Evolutionary conservation across 345 rosid species (phyloP).

Genomic region (Rhizophora apiculata): DNA sequence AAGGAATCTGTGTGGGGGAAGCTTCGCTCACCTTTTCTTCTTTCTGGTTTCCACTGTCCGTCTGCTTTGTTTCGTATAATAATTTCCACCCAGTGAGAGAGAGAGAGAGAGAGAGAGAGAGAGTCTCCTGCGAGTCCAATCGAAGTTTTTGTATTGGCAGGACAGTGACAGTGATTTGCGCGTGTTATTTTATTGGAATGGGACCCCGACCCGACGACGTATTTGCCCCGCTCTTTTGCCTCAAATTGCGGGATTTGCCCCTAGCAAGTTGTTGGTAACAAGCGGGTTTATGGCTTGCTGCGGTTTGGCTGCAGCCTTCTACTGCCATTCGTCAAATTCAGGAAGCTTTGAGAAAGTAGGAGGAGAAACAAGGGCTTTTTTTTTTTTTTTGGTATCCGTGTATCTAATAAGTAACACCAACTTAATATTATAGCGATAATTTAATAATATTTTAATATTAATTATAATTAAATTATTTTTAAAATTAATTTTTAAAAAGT

Average conservation of each 20-base stretch:
- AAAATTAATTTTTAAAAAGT: no score
- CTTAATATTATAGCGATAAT: no score
- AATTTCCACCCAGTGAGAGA: background rate
- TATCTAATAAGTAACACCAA: no score
- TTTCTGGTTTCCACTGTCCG: background rate
- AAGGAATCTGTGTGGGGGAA: conserved; percentile 11
- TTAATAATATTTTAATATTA: no score
- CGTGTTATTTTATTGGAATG: background rate
- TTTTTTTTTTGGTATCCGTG: no score
- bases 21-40: background rate
- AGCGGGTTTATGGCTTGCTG: no score
- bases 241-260: background rate
- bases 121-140: conserved; percentile 24
- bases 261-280: no score
- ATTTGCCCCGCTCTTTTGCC: background rate
- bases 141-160: conserved; percentile 25
- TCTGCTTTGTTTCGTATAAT: background rate
- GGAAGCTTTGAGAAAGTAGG: no score
- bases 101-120: background rate
- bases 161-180: conserved; percentile 1
- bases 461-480: no score
- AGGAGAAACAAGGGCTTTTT: no score
- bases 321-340: no score
- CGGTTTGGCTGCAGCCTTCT: no score
- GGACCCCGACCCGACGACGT: background rate